Base-by-base conservation (phyloP, 805 yeast genomes). In the Metschnikowia lunata region DNA sequence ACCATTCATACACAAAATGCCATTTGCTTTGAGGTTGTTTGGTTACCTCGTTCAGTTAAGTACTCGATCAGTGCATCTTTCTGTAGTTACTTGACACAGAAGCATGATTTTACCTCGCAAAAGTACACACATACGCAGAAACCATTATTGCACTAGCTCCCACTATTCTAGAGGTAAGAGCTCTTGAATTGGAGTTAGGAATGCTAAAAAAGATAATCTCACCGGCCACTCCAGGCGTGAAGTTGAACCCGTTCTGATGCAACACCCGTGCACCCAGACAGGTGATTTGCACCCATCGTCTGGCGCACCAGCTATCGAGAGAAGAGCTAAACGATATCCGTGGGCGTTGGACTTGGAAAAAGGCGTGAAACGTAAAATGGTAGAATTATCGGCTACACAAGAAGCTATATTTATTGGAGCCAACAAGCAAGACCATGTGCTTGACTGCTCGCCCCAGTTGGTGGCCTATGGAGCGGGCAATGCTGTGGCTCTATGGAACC, bases 391-490 rank as follows among this genome's bases (percentile, higher is more conserved):
- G 9, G 42, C 47, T 13, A 30, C 48, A 2, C 64, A 67, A 37
- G 84, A 80, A 45, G 86, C 85, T 13, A 68, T 82, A 4, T 83
- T 85, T 58, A 69, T 78, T 14, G 95, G 95, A 12, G 88, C 88
- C 30, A 86, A 85, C 59, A 76, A 75, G 47, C 88, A 83, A 54
- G 67, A 80, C 6, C 78, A 75, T 47, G 79, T 76, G 6, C 74
- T 82, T 23, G 89, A 80, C 54, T 75, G 74, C 51, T 69, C 73
- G 46, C 42, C 57, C 0, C 42, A 44, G 1, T 43, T 75, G 5
- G 71, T 85, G 7, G 95, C 93, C 0, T 87, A 72, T 60, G 95
- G 90, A 7, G 88, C 93, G 0, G 78, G 79, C 1, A 72, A 68
- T 35, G 74, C 78, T 13, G 67, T 86, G 39, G 88, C 91, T 0